Conservation (phyloP, 108 stramenopile species). For the Fragilaria radians region DNA sequence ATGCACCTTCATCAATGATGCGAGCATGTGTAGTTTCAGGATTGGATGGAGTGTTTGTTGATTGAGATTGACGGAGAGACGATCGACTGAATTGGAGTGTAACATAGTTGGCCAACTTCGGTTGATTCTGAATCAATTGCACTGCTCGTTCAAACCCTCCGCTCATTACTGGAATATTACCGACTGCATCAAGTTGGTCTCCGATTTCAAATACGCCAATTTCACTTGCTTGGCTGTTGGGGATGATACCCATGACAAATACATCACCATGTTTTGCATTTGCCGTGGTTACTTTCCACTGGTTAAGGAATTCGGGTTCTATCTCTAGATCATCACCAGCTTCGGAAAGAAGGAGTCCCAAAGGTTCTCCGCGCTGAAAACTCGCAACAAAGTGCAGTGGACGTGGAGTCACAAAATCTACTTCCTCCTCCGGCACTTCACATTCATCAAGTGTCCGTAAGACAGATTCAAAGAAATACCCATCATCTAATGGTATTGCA, state of each 20-base stretch:
- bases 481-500: constrained; percentile 24
- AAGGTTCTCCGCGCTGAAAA: constrained; percentile 43
- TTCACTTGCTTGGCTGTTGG: constrained; percentile 49
- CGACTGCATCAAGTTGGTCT: constrained; percentile 64
- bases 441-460: constrained; percentile 53
- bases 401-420: constrained; percentile 23
- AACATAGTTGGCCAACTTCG: constrained; percentile 25
- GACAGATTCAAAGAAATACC: constrained; percentile 47
- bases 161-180: constrained; percentile 55
- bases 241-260: constrained; percentile 54
- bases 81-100: constrained; percentile 70
- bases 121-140: constrained; percentile 40
- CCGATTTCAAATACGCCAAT: constrained; percentile 76
- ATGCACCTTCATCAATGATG: constrained; percentile 59
- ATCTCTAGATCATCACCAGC: constrained; percentile 25
- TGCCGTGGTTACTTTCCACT: constrained; percentile 53
- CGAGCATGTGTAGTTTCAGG: constrained; percentile 4
- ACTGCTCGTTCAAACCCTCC: constrained; percentile 68
- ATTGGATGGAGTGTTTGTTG: background rate
- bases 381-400: constrained; percentile 80
- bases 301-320: constrained; percentile 15
- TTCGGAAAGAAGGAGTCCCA: constrained; percentile 65
- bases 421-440: constrained; percentile 14
- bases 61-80: constrained; percentile 3
- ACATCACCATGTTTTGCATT: constrained; percentile 62